Conservation (phyloP, 1,284 basidiomycete species). For the Cryptococcus neoformans region DNA sequence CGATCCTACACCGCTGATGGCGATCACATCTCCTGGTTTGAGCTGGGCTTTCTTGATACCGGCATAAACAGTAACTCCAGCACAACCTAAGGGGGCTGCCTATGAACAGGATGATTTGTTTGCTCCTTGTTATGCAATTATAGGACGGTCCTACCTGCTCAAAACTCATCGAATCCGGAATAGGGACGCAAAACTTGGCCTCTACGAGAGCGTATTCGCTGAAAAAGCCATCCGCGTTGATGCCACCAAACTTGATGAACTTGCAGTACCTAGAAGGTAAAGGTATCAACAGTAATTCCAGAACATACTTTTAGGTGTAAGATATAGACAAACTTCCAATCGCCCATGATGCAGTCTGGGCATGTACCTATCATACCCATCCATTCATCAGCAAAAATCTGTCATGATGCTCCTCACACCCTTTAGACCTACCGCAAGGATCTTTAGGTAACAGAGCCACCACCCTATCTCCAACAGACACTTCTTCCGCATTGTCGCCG, state of each 20-base stretch:
- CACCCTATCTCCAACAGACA: conserved; percentile 21
- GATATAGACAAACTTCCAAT: conserved; percentile 13
- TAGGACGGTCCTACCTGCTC: conserved; percentile 14
- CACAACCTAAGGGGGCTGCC: conserved; percentile 31
- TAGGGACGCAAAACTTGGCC: conserved; percentile 9
- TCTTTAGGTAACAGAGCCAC: conserved; percentile 15
- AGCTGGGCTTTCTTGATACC: conserved; percentile 24
- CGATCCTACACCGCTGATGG: conserved; percentile 28
- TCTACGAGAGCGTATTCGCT: conserved; percentile 26
- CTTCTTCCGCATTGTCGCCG: conserved; percentile 11
- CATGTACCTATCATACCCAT: conserved; percentile 11
- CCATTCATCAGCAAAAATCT: background rate
- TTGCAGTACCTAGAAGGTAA: conserved; percentile 17
- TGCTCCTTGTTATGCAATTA: background rate
- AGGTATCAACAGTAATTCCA: background rate
- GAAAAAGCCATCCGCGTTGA: conserved; percentile 26
- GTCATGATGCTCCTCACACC: background rate
- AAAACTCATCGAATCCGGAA: conserved; percentile 23
- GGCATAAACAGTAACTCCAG: conserved; percentile 27
- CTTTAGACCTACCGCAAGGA: conserved; percentile 15
- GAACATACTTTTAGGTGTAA: background rate
- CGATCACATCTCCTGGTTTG: conserved; percentile 21
- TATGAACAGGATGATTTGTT: background rate
- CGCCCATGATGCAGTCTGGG: conserved; percentile 18
- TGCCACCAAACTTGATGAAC: conserved; percentile 17